These are phyloP conservation scores for Hypomyces rosellus DNA, from an alignment of 2,329 filamentous ascomycete species.

Conservation along the genomic window DNA sequence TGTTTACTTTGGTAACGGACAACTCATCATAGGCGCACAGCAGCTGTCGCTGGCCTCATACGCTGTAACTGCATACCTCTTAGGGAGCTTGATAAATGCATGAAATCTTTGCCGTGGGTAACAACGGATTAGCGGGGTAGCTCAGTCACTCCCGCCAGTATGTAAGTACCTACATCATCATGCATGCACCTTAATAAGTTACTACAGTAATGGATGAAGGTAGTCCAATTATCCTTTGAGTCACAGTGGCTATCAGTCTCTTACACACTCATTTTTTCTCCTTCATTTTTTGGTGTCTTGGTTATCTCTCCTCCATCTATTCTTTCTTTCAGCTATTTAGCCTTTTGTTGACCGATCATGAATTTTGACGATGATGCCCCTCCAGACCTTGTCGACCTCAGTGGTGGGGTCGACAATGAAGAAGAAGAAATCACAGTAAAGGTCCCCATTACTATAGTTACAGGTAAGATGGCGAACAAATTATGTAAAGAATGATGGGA, in stretches of 20 bases:
- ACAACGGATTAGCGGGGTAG: conserved; percentile 15
- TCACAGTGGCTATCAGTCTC: too few relatives aligned
- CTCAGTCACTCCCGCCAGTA: not conserved
- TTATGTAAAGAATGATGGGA: not conserved
- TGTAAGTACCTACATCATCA: conserved; percentile 5
- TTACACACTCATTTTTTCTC: not conserved
- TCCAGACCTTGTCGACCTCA: conserved; percentile 54
- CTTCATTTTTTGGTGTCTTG: not conserved
- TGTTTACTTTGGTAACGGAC: not conserved
- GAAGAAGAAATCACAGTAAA: conserved; percentile 52
- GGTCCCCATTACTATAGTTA: conserved; percentile 81
- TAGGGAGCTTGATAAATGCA: conserved; percentile 17
- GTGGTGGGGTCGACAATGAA: conserved; percentile 26
- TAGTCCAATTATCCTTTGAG: too few relatives aligned
- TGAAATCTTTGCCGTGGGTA: conserved; percentile 8
- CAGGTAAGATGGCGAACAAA: conserved; percentile 42
- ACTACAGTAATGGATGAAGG: not conserved
- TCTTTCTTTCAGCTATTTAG: too few relatives aligned
- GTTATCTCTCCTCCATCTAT: not conserved
- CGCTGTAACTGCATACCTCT: conserved; percentile 13
- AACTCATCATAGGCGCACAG: not conserved
- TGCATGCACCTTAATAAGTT: conserved; percentile 3
- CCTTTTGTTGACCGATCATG: conserved; percentile 34
- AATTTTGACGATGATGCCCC: conserved; percentile 61
- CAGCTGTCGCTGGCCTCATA: conserved; percentile 8